Evolutionary conservation across 306 rosid species (phyloP), one percentile per base, ranked within the genome.

Genomic region (Arachis hypogaea): DNA sequence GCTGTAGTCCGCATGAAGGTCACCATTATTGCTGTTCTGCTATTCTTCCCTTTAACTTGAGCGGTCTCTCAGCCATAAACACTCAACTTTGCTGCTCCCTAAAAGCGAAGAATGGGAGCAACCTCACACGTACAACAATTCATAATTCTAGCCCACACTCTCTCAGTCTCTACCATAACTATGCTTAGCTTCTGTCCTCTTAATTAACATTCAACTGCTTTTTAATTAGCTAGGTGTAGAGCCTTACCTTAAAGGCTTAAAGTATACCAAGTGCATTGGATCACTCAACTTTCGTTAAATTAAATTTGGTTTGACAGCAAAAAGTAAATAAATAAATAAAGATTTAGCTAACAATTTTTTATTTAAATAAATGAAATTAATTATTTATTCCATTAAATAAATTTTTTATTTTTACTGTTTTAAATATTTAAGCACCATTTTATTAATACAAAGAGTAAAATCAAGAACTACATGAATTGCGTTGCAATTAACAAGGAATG

Each of bases 21-120:
- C 2, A 33, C 2, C 38, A 33, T 33, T 33, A 33, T 33, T 33
- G 4, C 38, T 33, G 38, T 33, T 4, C 84, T 77, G 30, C 72
- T 22, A 47, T 12, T 22, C 49, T 16, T 76, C 73, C 69, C 55
- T 33, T 33, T 33, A 33, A 33, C 4, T 51, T 56, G 22, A 57
- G 38, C 73, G 44, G 71, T 67, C 59, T 66, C 66, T 45, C 38
- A 33, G 67, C 43, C 74, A 40, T 72, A 75, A 77, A 65, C 82
- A 86, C 50, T 59, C 33, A 74, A 78, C 80, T 76, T 77, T 77
- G 77, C 59, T 87, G 92, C 75, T 44, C 78, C 85, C 85, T 73
- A 76, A 74, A 82, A 80, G 83, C 45, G 81, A 66, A 80, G 71
- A 33, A 33, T 47, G 36, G 61, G 38, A 69, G 68, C 59, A 77